Percentiles rank a stretch among this genome's conserved stretches.
phyloP scores from a whole-genome alignment of 2,329 filamentous ascomycete species.

The Trichoderma simmonsii region DNA sequence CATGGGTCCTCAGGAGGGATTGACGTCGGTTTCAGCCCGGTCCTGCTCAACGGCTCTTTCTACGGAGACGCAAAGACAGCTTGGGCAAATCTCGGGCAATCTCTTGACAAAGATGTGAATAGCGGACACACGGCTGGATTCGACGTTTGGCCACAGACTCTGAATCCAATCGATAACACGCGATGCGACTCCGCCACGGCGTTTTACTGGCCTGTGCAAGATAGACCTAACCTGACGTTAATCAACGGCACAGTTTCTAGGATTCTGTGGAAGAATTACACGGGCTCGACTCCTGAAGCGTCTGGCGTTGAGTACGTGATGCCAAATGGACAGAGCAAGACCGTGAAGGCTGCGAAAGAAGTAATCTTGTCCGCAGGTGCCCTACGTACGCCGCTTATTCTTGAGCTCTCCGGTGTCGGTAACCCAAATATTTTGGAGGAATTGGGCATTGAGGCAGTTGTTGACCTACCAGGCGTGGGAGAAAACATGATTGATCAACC shows the following conservation, averaged over 20 bases:
- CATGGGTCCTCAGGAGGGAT: conserved; percentile 38
- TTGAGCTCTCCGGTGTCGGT: conserved; percentile 36
- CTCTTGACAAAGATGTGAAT: conserved; percentile 37
- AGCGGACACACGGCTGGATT: conserved; percentile 39
- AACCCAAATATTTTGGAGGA: conserved; percentile 29
- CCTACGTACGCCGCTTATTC: conserved; percentile 25
- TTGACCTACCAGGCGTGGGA: conserved; percentile 38
- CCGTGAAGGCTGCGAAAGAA: conserved; percentile 41
- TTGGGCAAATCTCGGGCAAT: conserved; percentile 34
- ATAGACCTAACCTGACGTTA: conserved; percentile 37
- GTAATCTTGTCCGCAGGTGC: conserved; percentile 21
- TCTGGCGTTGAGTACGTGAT: conserved; percentile 37
- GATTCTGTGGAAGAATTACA: conserved; percentile 28
- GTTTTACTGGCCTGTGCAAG: conserved; percentile 39
- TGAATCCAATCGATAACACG: conserved; percentile 37
- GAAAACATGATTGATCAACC: conserved; percentile 47
- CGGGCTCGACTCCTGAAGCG: conserved; percentile 23
- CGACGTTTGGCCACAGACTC: conserved; percentile 37
- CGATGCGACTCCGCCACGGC: conserved; percentile 42
- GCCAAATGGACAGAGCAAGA: conserved; percentile 30
- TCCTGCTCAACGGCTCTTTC: conserved; percentile 34
- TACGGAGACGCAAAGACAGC: conserved; percentile 29
- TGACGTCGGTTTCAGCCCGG: conserved; percentile 36
- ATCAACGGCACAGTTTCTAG: conserved; percentile 37
- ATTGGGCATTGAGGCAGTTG: conserved; percentile 32